Base-by-base conservation (phyloP, 2,329 filamentous ascomycete genomes). In the Penicillium concentricum region DNA sequence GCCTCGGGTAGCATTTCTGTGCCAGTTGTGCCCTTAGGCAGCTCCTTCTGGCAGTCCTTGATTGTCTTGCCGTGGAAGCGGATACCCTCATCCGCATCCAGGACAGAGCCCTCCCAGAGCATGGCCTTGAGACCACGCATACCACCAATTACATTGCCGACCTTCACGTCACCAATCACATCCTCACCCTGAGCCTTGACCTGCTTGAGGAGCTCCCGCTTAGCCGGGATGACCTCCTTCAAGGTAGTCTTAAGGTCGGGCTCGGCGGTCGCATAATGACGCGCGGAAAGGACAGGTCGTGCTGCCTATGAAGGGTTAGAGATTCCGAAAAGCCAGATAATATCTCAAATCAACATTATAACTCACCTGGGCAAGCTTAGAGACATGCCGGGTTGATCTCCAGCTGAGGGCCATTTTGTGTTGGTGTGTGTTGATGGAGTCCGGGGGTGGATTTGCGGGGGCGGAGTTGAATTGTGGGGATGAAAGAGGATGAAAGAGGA, bases 51-150 rank as follows among this genome's bases (percentile, higher is more conserved):
- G 81, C 94, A 99, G 73, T 99, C 93, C 79, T 96, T 96, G 82
- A 99, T 99, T 62, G 92, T 97, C 70, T 89, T 89, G 73, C 94
- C 94, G 75, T 97, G 94, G 83, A 99, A 99, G 62, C 93, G 90
- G 73, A 99, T 99, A 58, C 94, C 94, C 79, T 97, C 92, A 71
- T 99, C 89, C 66, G 94, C 89, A 72, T 99, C 94, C 48, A 99
- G 87, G 24, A 97, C 93, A 12, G 92, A 97, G 45, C 94, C 94
- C 78, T 99, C 94, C 94, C 94, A 99, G 53, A 99, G 85, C 92
- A 99, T 97, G 66, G 92, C 90, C 80, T 96, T 97, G 66, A 99
- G 85, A 38, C 93, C 93, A 79, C 92, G 90, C 94, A 97, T 97
- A 70, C 94, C 94, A 68, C 94, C 94, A 67, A 97, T 86, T 22